Percentiles rank a stretch among this genome's conserved stretches.
phyloP scores from a whole-genome alignment of 176 grass and related monocot species.

The Pontederia crassipes region DNA sequence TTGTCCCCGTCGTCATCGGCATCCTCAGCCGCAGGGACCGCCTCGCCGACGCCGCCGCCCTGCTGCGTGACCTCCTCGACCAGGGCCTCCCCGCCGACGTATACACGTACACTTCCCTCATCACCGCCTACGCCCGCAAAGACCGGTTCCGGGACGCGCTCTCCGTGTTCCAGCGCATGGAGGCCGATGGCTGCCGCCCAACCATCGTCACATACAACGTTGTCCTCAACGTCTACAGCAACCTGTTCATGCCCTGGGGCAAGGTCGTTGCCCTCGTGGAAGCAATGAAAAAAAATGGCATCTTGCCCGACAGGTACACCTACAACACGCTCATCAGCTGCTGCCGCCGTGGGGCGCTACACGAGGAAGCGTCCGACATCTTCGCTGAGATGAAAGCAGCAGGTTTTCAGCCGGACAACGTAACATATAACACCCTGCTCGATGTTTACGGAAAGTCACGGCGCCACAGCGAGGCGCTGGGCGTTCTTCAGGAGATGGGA shows the following conservation, averaged over 20 bases:
- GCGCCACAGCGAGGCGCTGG: slow-evolving; percentile 43
- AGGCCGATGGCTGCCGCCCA: slow-evolving; percentile 36
- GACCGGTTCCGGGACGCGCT: slow-evolving; percentile 49
- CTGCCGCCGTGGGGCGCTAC: slow-evolving; percentile 47
- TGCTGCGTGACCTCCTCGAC: slow-evolving; percentile 28
- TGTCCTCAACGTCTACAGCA: slow-evolving; percentile 77
- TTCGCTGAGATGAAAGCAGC: slow-evolving; percentile 63
- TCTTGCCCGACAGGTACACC: slow-evolving; percentile 63
- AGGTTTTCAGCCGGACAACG: slow-evolving; percentile 54
- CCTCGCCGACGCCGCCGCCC: slow-evolving; percentile 42
- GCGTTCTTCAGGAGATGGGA: slow-evolving; percentile 65
- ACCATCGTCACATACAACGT: slow-evolving; percentile 82
- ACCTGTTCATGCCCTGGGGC: slow-evolving; percentile 60
- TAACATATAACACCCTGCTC: slow-evolving; percentile 75
- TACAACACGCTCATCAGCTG: slow-evolving; percentile 89
- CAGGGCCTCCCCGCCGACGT: slow-evolving; percentile 17
- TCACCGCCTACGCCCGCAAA: slow-evolving; percentile 50
- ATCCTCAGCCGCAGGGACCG: slow-evolving; percentile 37
- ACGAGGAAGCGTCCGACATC: slow-evolving; percentile 46
- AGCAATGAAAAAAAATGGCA: slow-evolving; percentile 43
- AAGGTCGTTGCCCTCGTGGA: slow-evolving; percentile 52
- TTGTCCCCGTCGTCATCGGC: slow-evolving; percentile 44
- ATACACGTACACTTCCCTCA: slow-evolving; percentile 55
- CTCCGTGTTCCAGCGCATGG: slow-evolving; percentile 50
- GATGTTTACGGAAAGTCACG: slow-evolving; percentile 79